These are phyloP conservation scores for Parathielavia appendiculata DNA, from an alignment of 495 filamentous ascomycete genomes.

Conservation along the genomic window DNA sequence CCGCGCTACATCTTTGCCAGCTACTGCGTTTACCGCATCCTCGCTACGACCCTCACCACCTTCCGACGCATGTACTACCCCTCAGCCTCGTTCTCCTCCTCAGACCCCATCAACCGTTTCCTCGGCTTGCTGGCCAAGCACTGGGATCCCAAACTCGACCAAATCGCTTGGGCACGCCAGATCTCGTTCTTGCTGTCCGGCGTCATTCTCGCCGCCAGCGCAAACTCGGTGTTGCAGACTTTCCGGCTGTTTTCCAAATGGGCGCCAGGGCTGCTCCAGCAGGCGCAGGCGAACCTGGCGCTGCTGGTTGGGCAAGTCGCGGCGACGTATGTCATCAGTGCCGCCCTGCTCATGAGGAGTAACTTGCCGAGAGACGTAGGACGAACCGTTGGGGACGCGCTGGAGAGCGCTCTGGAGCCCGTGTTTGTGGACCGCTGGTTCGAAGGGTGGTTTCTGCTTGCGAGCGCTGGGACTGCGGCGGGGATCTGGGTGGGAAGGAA, in stretches of 20 bases:
- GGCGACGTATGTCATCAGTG: conserved; percentile 73
- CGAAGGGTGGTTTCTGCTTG: conserved; percentile 70
- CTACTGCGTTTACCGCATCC: conserved; percentile 72
- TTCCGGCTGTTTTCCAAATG: conserved; percentile 68
- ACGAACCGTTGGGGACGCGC: conserved; percentile 62
- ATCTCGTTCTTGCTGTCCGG: conserved; percentile 74
- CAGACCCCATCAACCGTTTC: conserved; percentile 73
- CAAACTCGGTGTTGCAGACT: conserved; percentile 70
- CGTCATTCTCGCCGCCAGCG: conserved; percentile 69
- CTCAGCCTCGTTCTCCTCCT: conserved; percentile 55
- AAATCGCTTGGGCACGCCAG: conserved; percentile 65
- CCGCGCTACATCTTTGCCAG: conserved; percentile 62
- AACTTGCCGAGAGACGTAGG: conserved; percentile 69
- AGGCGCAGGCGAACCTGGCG: conserved; percentile 62
- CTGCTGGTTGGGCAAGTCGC: conserved; percentile 69
- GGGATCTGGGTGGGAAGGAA: conserved; percentile 66
- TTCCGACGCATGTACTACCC: conserved; percentile 50
- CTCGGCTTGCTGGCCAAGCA: conserved; percentile 67
- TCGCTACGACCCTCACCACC: conserved; percentile 59
- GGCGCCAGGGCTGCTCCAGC: conserved; percentile 56
- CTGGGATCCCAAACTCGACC: conserved; percentile 65
- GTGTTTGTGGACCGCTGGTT: conserved; percentile 82
- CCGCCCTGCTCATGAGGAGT: conserved; percentile 64
- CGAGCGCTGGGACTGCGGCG: conserved; percentile 54
- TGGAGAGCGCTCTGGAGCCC: conserved; percentile 63